phyloP scores from a whole-genome alignment of 257 asterid genomes.

The Solanum appendiculatum region DNA sequence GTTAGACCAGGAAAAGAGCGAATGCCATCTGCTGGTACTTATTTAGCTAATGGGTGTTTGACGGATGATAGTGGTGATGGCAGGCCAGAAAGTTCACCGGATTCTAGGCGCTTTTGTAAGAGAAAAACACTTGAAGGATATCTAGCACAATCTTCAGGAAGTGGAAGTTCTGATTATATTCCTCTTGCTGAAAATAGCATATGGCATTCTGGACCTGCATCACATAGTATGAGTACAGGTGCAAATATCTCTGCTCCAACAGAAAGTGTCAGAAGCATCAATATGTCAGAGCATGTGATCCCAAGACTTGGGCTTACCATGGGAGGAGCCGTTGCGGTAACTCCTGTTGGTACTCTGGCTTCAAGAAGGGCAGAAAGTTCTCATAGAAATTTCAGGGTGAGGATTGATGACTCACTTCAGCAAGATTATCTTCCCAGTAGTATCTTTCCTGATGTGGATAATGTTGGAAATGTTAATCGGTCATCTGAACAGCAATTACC shows the following conservation, averaged over 20 bases:
- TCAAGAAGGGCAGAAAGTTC: slow-evolving; percentile 34
- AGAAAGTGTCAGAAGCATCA: slow-evolving; percentile 16
- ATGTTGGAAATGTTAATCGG: slow-evolving; percentile 22
- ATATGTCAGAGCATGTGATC: slow-evolving; percentile 33
- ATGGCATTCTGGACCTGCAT: slow-evolving; percentile 22
- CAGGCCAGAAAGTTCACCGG: slow-evolving; percentile 37
- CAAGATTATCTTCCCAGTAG: slow-evolving; percentile 24
- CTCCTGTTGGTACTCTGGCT: slow-evolving; percentile 20
- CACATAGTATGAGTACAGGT: slow-evolving; percentile 20
- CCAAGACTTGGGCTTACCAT: slow-evolving; percentile 59
- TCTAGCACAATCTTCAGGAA: slow-evolving; percentile 56
- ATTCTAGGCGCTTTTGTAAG: slow-evolving; percentile 55
- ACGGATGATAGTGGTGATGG: slow-evolving; percentile 36
- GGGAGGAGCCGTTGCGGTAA: slow-evolving; percentile 29
- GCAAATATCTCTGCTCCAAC: slow-evolving; percentile 15
- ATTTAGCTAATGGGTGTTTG: slow-evolving; percentile 24
- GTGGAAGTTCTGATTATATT: slow-evolving; percentile 37
- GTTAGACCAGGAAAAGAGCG: slow-evolving; percentile 31
- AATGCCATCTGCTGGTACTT: slow-evolving; percentile 22
- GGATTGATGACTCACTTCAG: slow-evolving; percentile 45
- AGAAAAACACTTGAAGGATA: slow-evolving; percentile 61
- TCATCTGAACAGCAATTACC: slow-evolving; percentile 34
- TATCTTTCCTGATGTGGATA: slow-evolving; percentile 20
- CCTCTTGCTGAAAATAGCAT: slow-evolving; percentile 40
- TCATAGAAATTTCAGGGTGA: slow-evolving; percentile 50